These are phyloP conservation scores for Endocalyx cinctus DNA, from an alignment of 2,329 filamentous ascomycete genomes.

Conservation along the genomic window DNA sequence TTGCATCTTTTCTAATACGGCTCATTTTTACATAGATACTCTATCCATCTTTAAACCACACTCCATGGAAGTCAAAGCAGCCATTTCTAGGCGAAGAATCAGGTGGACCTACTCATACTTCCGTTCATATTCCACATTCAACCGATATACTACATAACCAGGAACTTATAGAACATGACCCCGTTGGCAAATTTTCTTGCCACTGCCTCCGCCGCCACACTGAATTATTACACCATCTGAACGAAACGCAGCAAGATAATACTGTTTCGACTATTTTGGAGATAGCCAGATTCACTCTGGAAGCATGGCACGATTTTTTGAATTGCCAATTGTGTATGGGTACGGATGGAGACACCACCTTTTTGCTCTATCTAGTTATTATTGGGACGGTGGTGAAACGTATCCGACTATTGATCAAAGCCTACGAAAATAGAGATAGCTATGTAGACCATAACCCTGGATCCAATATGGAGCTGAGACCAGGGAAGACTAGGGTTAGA, in stretches of 20 bases:
- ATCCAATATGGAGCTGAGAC: too few species aligned
- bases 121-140: not conserved
- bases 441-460: too few species aligned
- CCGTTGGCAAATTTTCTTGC: not conserved
- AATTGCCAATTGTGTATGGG: conserved; percentile 1
- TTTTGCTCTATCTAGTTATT: conserved; percentile 1
- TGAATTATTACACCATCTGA: conserved; percentile 3
- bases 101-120: too few species aligned
- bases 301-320: conserved; percentile 1
- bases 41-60: too few species aligned
- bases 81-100: too few species aligned
- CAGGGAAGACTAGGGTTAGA: too few species aligned
- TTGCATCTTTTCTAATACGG: too few species aligned
- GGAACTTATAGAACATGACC: not conserved
- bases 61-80: too few species aligned
- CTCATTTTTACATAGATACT: too few species aligned
- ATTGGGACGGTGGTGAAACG: conserved; percentile 3
- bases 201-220: conserved; percentile 2
- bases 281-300: conserved; percentile 1
- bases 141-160: not conserved
- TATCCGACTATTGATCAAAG: too few species aligned
- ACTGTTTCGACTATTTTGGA: conserved; percentile 1
- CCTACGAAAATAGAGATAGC: too few species aligned
- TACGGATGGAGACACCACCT: conserved; percentile 1
- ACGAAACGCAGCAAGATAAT: conserved; percentile 1